phyloP scores from a whole-genome alignment of 2,329 filamentous ascomycete species.

The Colletotrichum viniferum region DNA sequence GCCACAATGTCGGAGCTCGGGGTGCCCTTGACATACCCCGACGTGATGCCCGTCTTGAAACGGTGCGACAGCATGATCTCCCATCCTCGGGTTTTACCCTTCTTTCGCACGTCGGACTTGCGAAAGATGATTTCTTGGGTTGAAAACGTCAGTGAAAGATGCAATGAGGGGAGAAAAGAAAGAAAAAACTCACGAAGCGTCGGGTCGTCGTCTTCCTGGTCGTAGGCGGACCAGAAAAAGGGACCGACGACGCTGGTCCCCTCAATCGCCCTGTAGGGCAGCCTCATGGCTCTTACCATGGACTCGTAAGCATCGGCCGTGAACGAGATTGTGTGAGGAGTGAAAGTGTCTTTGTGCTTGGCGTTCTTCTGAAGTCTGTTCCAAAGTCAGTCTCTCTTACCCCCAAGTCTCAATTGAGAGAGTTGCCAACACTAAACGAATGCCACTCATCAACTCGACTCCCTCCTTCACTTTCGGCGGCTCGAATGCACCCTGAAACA shows the following conservation, averaged over 20 bases:
- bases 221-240: conserved; percentile 65
- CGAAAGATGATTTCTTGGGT: conserved; percentile 62
- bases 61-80: conserved; percentile 67
- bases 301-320: conserved; percentile 52
- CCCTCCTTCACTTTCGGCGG: conserved; percentile 47
- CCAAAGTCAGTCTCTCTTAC: neutral
- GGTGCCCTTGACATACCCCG: conserved; percentile 67
- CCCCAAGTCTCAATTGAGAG: neutral
- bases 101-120: conserved; percentile 70
- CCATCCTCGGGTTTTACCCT: conserved; percentile 67
- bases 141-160: neutral
- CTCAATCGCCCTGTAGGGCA: conserved; percentile 64
- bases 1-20: conserved; percentile 57
- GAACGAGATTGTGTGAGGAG: conserved; percentile 58
- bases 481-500: conserved; percentile 57
- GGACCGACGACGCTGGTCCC: conserved; percentile 63
- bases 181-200: conserved; percentile 54
- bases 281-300: conserved; percentile 59
- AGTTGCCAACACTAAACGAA: conserved; percentile 57
- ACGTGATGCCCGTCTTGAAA: conserved; percentile 59
- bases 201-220: conserved; percentile 60
- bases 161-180: neutral
- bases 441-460: conserved; percentile 51
- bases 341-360: conserved; percentile 61
- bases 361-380: conserved; percentile 61